Evolutionary conservation across 2,329 filamentous ascomycete species (phyloP).

Genomic region (Monosporascus sp.): DNA sequence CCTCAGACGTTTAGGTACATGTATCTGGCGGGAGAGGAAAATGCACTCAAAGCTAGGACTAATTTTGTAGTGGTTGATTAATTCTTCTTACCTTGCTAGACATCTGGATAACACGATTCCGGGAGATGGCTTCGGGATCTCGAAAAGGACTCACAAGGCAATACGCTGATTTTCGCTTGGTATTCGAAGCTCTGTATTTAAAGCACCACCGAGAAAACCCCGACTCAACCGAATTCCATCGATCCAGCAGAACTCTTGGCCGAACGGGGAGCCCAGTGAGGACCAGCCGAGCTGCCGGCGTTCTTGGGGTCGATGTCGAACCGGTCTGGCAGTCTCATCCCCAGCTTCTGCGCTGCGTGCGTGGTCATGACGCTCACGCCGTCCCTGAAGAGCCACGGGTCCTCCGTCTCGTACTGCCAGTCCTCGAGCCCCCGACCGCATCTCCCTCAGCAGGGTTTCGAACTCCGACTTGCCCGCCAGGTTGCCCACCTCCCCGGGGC

Average conservation of each 20-base stretch:
- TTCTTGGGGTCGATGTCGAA: constrained; percentile 22
- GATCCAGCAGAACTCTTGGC: neutral
- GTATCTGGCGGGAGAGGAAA: too few relatives aligned
- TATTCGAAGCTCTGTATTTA: too few relatives aligned
- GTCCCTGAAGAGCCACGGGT: constrained; percentile 25
- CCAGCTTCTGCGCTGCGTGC: constrained; percentile 13
- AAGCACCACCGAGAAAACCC: neutral
- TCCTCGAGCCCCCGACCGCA: constrained; percentile 24
- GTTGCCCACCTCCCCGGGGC: constrained; percentile 41
- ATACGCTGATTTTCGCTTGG: too few relatives aligned
- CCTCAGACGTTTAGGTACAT: too few relatives aligned
- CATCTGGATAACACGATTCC: too few relatives aligned
- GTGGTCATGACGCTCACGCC: constrained; percentile 17
- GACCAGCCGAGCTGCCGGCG: constrained; percentile 3
- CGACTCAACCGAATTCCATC: neutral
- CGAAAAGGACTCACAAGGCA: too few relatives aligned
- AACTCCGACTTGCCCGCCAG: constrained; percentile 28
- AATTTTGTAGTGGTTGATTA: too few relatives aligned
- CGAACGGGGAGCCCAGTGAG: neutral
- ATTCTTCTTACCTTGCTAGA: too few relatives aligned
- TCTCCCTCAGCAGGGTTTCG: constrained; percentile 22
- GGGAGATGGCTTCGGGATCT: too few relatives aligned
- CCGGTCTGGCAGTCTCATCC: constrained; percentile 23
- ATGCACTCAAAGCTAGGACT: too few relatives aligned
- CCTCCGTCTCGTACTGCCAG: constrained; percentile 24